These are phyloP conservation scores for Phytophthora megakarya DNA, from an alignment of 352 stramenopile genomes.

Conservation along the genomic window DNA sequence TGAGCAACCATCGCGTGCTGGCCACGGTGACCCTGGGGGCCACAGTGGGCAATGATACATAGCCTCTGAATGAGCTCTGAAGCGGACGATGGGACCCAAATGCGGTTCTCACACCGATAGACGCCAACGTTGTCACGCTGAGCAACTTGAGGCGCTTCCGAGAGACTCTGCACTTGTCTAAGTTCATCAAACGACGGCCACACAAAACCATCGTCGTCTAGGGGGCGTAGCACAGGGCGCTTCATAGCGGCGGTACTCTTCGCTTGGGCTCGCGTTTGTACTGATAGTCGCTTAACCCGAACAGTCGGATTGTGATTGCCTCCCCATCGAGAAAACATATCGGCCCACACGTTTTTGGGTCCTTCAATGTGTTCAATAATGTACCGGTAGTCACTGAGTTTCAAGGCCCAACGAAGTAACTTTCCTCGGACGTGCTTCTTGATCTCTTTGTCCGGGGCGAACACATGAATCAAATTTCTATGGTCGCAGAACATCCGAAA, in stretches of 20 bases:
- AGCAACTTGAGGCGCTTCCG: too few species aligned
- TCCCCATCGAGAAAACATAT: background rate
- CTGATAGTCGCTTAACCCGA: background rate
- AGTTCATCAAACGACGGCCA: background rate
- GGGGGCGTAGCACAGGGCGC: background rate
- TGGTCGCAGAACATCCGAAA: constrained; percentile 5
- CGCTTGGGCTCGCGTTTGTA: background rate
- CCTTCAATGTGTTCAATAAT: background rate
- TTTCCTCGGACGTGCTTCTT: too few species aligned
- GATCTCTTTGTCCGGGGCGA: background rate
- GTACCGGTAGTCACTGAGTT: too few species aligned
- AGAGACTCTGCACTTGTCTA: background rate
- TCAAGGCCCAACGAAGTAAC: too few species aligned
- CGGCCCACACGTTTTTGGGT: background rate
- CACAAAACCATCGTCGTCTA: background rate
- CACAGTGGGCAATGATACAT: constrained; percentile 10
- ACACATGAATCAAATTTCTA: constrained; percentile 3
- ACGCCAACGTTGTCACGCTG: too few species aligned
- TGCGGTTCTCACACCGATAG: too few species aligned
- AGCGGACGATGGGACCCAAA: too few species aligned
- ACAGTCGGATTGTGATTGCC: too few species aligned
- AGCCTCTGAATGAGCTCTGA: constrained; percentile 37
- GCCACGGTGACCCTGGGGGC: background rate
- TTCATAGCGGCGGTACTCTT: background rate
- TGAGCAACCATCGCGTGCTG: background rate